Conservation (phyloP, 1,284 basidiomycete genomes). For the Caloboletus inedulis region DNA sequence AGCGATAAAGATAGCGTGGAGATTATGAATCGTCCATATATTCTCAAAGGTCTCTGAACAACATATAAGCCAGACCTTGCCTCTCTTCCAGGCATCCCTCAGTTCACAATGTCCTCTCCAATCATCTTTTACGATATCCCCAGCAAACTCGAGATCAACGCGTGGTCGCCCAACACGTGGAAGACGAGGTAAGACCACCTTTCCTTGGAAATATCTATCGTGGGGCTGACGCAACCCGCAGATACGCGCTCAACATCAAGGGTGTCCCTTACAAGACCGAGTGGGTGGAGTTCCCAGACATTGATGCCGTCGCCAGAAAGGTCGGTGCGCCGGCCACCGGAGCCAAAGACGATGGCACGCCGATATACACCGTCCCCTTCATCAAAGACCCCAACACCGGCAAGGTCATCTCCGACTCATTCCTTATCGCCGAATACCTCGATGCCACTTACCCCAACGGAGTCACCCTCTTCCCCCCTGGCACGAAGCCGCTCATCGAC, state of each 20-base stretch:
- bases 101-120: slow-evolving; percentile 18
- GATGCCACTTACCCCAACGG: slow-evolving; percentile 35
- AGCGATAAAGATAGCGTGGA: slow-evolving; percentile 9
- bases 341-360: slow-evolving; percentile 26
- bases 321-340: slow-evolving; percentile 33
- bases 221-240: slow-evolving; percentile 11
- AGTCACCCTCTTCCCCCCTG: slow-evolving; percentile 28
- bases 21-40: background rate
- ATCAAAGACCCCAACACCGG: slow-evolving; percentile 34
- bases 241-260: slow-evolving; percentile 40
- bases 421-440: slow-evolving; percentile 38
- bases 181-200: slow-evolving; percentile 24
- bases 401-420: slow-evolving; percentile 33
- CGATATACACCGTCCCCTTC: slow-evolving; percentile 38
- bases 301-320: slow-evolving; percentile 30
- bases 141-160: slow-evolving; percentile 19
- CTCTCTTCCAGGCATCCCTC: background rate
- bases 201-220: background rate
- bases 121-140: slow-evolving; percentile 33
- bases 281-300: slow-evolving; percentile 40
- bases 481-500: slow-evolving; percentile 22
- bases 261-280: slow-evolving; percentile 37
- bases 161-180: slow-evolving; percentile 34
- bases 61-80: slow-evolving; percentile 15
- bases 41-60: slow-evolving; percentile 3